Conservation (phyloP, 345 rosid genomes). For the Murraya koenigii region DNA sequence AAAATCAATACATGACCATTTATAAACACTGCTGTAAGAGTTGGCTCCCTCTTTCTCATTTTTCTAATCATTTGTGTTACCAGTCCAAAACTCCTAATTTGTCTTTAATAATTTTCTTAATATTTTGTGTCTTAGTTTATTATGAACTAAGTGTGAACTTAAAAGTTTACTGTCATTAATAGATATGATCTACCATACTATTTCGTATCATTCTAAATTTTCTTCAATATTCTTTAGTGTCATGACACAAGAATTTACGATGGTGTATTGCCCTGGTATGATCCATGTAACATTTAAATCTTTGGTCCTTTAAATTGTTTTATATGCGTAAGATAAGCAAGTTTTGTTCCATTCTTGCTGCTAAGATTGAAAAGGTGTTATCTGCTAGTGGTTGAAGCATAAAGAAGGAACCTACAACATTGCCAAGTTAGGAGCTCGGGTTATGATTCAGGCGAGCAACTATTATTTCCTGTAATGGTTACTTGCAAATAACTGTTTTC, state of each 20-base stretch:
- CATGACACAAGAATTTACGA: background rate
- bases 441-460: background rate
- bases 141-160: background rate
- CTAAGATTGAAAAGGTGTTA: background rate
- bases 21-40: background rate
- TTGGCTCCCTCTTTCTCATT: background rate
- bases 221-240: background rate
- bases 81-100: background rate
- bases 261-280: background rate
- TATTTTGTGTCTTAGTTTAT: background rate
- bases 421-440: background rate
- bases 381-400: conserved; percentile 1
- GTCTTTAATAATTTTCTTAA: background rate
- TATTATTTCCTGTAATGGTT: background rate
- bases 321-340: background rate
- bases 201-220: background rate
- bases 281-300: background rate
- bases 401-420: background rate
- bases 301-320: background rate
- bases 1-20: background rate
- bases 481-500: background rate
- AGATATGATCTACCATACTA: background rate
- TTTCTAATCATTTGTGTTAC: background rate
- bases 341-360: background rate
- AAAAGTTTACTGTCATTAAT: background rate